These are phyloP conservation scores for Cucumis variabilis DNA, from an alignment of 331 rosid species.

Conservation along the genomic window DNA sequence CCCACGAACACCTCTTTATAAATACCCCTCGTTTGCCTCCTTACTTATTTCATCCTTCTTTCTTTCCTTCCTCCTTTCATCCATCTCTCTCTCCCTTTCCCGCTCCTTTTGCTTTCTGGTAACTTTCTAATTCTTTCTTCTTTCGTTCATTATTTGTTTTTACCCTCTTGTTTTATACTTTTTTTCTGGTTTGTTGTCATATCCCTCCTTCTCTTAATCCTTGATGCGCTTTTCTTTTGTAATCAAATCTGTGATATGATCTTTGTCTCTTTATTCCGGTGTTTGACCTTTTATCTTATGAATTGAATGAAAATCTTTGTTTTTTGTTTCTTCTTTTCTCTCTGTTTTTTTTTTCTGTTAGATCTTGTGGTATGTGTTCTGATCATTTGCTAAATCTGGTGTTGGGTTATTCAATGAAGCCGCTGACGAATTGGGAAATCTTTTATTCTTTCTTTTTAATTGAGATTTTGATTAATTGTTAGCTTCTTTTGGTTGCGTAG, in stretches of 20 bases:
- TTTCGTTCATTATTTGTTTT: too few relatives aligned
- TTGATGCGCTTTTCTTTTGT: too few relatives aligned
- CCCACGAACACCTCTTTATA: background rate
- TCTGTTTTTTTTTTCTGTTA: background rate
- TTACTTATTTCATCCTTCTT: background rate
- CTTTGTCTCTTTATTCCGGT: too few relatives aligned
- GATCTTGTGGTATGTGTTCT: background rate
- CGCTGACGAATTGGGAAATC: background rate
- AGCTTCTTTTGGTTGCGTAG: too few relatives aligned
- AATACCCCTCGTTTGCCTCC: background rate
- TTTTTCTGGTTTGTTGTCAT: too few relatives aligned
- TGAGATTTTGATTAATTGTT: too few relatives aligned
- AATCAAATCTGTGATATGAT: background rate
- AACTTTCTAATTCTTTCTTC: background rate
- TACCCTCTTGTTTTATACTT: background rate
- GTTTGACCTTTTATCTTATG: too few relatives aligned
- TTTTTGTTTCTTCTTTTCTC: too few relatives aligned
- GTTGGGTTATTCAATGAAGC: background rate
- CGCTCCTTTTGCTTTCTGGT: background rate
- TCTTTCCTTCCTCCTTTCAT: too few relatives aligned
- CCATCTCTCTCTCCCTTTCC: too few relatives aligned
- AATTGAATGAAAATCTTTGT: background rate
- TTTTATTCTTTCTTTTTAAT: too few relatives aligned
- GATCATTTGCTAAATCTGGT: background rate
- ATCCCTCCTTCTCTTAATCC: background rate